Percentiles rank a stretch among this genome's conserved stretches.
phyloP scores from a whole-genome alignment of 805 yeast species.

The Sungouiella thailandica region DNA sequence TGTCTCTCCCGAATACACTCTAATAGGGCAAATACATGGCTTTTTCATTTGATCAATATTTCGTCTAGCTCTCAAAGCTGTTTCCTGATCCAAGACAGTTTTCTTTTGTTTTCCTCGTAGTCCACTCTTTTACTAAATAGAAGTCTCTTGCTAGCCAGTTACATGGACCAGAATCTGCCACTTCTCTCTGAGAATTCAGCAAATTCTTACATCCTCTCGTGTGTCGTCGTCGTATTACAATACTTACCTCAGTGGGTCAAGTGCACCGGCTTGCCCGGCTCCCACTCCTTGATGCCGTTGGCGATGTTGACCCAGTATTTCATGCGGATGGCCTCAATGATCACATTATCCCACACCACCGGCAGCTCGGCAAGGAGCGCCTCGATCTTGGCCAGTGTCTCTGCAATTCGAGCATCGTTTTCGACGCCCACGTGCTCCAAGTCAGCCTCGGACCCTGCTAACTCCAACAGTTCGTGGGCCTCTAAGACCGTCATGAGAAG shows the following conservation, averaged over 20 bases:
- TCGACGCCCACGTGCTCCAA: conserved; percentile 46
- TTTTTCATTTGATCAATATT: too few relatives aligned
- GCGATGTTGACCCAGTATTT: conserved; percentile 83
- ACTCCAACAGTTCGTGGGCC: conserved; percentile 77
- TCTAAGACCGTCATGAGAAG: conserved; percentile 75
- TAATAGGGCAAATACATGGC: too few relatives aligned
- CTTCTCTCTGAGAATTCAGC: too few relatives aligned
- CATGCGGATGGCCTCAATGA: conserved; percentile 61
- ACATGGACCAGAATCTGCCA: too few relatives aligned
- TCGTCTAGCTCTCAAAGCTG: too few relatives aligned
- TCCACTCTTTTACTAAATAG: too few relatives aligned
- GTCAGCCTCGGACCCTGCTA: conserved; percentile 55
- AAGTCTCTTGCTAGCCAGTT: too few relatives aligned
- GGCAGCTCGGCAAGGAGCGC: conserved; percentile 38
- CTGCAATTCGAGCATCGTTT: conserved; percentile 52
- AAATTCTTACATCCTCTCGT: too few relatives aligned
- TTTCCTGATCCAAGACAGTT: too few relatives aligned
- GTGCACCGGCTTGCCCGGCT: conserved; percentile 60
- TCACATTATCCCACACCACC: conserved; percentile 52
- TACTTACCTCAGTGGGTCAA: conserved; percentile 61
- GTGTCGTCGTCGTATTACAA: too few relatives aligned
- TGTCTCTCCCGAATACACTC: too few relatives aligned
- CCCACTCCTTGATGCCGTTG: conserved; percentile 73
- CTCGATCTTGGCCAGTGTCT: conserved; percentile 42
- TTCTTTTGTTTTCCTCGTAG: too few relatives aligned